phyloP scores from a whole-genome alignment of 345 rosid species.

The Citrus unshiu region DNA sequence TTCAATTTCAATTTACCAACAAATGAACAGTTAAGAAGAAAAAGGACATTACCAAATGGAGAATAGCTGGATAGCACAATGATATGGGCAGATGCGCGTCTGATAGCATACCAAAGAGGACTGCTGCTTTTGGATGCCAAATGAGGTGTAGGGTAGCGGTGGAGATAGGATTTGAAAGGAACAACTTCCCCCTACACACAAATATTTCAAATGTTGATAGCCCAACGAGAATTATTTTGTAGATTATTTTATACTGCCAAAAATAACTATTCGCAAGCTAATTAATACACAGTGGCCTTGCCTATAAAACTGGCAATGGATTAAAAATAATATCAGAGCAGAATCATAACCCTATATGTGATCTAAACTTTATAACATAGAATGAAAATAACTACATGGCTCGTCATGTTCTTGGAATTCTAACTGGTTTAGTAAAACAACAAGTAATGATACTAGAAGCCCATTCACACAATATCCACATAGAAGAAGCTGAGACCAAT shows the following conservation, averaged over 20 bases:
- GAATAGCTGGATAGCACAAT: constrained; percentile 96
- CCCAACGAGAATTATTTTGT: neutral
- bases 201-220: constrained; percentile 10
- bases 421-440: neutral
- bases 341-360: neutral
- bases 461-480: neutral
- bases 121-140: constrained; percentile 70
- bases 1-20: neutral
- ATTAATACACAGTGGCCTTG: neutral
- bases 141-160: constrained; percentile 83
- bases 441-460: neutral
- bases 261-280: neutral
- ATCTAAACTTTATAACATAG: neutral
- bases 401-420: neutral
- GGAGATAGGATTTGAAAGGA: constrained; percentile 82
- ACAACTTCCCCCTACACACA: constrained; percentile 59
- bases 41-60: constrained; percentile 65
- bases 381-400: neutral
- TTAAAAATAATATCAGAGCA: constrained; percentile 1
- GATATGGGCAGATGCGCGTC: constrained; percentile 93
- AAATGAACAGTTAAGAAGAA: constrained; percentile 9
- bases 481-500: neutral
- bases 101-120: constrained; percentile 88
- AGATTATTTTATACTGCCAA: neutral
- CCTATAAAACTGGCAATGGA: neutral